Evolutionary conservation across 208 protist species (phyloP).

Genomic region (Acanthamoeba healyi): DNA sequence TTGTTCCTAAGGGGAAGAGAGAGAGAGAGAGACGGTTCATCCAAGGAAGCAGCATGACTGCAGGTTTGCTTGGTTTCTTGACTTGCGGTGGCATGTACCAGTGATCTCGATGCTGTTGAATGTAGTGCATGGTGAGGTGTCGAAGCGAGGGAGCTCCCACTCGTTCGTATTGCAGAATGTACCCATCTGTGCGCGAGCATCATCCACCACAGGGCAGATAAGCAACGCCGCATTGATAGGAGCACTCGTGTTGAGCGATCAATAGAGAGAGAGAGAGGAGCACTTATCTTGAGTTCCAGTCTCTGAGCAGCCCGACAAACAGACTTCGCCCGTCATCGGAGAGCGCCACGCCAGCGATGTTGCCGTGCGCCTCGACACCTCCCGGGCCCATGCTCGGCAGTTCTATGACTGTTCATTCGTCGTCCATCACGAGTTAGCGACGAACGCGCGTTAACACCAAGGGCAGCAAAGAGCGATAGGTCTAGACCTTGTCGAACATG

Average conservation of each 20-base stretch:
- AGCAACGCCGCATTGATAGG: neutral
- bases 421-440: too few species aligned
- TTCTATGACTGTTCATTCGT: neutral
- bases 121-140: conserved; percentile 19
- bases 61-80: too few species aligned
- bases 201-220: neutral
- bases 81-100: neutral
- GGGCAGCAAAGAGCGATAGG: too few species aligned
- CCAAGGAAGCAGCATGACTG: too few species aligned
- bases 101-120: neutral
- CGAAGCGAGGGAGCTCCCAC: neutral
- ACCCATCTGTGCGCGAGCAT: neutral
- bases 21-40: neutral
- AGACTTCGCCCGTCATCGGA: neutral
- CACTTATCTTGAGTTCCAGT: conserved; percentile 43
- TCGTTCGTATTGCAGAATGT: conserved; percentile 16
- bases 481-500: neutral
- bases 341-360: conserved; percentile 21
- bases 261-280: neutral
- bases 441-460: neutral
- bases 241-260: neutral
- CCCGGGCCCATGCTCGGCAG: neutral
- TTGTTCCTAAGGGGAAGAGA: neutral
- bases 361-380: neutral
- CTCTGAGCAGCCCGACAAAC: neutral